Conservation (phyloP, 495 filamentous ascomycete species). For the Penicillium fimorum region DNA sequence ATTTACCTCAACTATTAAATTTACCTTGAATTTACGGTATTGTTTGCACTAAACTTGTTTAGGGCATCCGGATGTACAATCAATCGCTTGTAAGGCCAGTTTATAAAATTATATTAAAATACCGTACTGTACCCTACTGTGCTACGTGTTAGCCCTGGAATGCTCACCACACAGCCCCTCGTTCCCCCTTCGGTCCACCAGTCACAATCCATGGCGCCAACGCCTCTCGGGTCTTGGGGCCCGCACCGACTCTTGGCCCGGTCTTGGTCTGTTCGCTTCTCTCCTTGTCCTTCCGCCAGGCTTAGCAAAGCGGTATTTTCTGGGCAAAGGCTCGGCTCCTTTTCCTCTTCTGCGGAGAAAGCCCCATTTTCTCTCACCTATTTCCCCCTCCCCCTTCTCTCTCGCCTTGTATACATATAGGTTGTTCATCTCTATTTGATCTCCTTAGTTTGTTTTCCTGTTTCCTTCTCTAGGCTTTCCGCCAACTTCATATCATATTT, state of each 20-base stretch:
- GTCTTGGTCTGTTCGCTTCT: constrained; percentile 30
- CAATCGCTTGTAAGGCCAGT: too few relatives aligned
- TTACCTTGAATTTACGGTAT: neutral
- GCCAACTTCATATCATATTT: constrained; percentile 27
- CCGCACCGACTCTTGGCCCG: constrained; percentile 35
- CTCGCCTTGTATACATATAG: constrained; percentile 13
- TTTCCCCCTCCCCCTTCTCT: constrained; percentile 15
- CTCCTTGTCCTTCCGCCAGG: constrained; percentile 35
- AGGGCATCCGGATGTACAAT: neutral
- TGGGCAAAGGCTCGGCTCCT: constrained; percentile 45
- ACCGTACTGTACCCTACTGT: constrained; percentile 1
- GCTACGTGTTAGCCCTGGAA: constrained; percentile 16
- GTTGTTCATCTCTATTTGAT: neutral
- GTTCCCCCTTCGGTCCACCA: constrained; percentile 9
- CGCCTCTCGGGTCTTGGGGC: constrained; percentile 12
- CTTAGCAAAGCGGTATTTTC: constrained; percentile 38
- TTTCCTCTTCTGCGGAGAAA: constrained; percentile 26
- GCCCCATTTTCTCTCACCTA: constrained; percentile 17
- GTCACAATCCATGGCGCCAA: constrained; percentile 15
- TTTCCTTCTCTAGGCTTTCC: constrained; percentile 24
- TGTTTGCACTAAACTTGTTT: constrained; percentile 1
- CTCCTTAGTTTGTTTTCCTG: neutral
- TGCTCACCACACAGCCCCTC: constrained; percentile 26
- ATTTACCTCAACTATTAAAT: neutral
- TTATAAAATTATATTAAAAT: neutral